A percentile compares a stretch with the other conserved stretches of the same genome.
phyloP scores from a whole-genome alignment of 2,329 filamentous ascomycete species.

The Helotiales sp. region DNA sequence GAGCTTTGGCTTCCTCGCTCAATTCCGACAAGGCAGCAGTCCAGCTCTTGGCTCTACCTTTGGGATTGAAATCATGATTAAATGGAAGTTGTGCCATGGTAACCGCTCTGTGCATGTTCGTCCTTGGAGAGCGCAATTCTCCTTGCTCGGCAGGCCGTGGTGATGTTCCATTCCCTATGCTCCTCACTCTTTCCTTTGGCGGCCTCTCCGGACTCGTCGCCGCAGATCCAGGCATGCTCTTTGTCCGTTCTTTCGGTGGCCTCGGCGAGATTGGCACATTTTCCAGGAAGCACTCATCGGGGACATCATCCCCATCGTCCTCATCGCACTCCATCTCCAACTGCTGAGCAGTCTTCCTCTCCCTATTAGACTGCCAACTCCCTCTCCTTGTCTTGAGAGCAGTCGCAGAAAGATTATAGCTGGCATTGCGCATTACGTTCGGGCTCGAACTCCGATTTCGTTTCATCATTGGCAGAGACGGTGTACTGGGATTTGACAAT shows the following conservation, averaged over 20 bases:
- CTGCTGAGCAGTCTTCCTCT: conserved; percentile 71
- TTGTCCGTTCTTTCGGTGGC: conserved; percentile 59
- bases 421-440: conserved; percentile 27
- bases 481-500: conserved; percentile 35
- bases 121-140: conserved; percentile 50
- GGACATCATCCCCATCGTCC: conserved; percentile 78
- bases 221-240: conserved; percentile 58
- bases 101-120: conserved; percentile 48
- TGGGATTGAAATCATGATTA: conserved; percentile 51
- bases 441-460: conserved; percentile 42
- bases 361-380: conserved; percentile 72
- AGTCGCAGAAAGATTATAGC: conserved; percentile 32
- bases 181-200: conserved; percentile 39
- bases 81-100: conserved; percentile 63
- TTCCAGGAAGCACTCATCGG: conserved; percentile 78
- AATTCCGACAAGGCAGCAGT: conserved; percentile 71
- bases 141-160: conserved; percentile 63
- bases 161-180: conserved; percentile 65
- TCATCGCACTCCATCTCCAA: conserved; percentile 78
- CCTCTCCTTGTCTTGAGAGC: conserved; percentile 35
- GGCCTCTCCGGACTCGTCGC: conserved; percentile 40
- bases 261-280: conserved; percentile 84
- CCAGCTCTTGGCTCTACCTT: conserved; percentile 74
- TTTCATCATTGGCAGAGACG: conserved; percentile 34
- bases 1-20: conserved; percentile 71